Conservation (phyloP, 805 yeast genomes). For the Ogataea nonfermentans region DNA sequence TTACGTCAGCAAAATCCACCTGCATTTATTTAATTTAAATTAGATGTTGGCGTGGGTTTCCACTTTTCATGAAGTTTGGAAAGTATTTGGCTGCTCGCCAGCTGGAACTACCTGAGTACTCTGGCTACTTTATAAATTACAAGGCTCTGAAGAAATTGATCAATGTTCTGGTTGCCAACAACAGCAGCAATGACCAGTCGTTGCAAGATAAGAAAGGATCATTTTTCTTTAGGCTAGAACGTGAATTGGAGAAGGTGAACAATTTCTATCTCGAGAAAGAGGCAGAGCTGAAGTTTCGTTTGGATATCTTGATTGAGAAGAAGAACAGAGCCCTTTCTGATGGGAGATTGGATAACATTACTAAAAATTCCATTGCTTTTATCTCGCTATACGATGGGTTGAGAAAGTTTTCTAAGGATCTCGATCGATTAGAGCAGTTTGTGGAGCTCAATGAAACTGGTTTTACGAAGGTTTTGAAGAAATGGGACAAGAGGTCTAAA, state of each 20-base stretch:
- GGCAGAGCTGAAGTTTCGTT: conserved; percentile 74
- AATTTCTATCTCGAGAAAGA: conserved; percentile 90
- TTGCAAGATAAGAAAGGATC: conserved; percentile 90
- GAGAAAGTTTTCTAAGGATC: conserved; percentile 83
- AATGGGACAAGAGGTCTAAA: conserved; percentile 97
- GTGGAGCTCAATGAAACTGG: conserved; percentile 95
- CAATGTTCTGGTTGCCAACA: conserved; percentile 58
- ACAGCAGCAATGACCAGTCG: conserved; percentile 43
- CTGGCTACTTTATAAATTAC: conserved; percentile 91
- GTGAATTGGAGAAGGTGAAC: conserved; percentile 95
- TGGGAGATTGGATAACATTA: conserved; percentile 45
- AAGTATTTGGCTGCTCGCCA: conserved; percentile 93
- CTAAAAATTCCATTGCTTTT: conserved; percentile 71
- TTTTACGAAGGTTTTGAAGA: conserved; percentile 89
- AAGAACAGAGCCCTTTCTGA: conserved; percentile 42
- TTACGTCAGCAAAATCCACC: neutral
- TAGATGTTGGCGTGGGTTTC: neutral
- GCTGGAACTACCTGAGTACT: conserved; percentile 91
- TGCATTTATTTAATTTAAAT: neutral
- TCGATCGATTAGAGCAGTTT: conserved; percentile 86
- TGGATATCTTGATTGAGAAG: conserved; percentile 74
- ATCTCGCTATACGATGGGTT: conserved; percentile 84
- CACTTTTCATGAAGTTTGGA: conserved; percentile 72
- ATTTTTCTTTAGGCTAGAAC: conserved; percentile 82
- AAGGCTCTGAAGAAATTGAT: conserved; percentile 90